Conservation (phyloP, 1,284 basidiomycete genomes). For the Caloboletus firmus region DNA sequence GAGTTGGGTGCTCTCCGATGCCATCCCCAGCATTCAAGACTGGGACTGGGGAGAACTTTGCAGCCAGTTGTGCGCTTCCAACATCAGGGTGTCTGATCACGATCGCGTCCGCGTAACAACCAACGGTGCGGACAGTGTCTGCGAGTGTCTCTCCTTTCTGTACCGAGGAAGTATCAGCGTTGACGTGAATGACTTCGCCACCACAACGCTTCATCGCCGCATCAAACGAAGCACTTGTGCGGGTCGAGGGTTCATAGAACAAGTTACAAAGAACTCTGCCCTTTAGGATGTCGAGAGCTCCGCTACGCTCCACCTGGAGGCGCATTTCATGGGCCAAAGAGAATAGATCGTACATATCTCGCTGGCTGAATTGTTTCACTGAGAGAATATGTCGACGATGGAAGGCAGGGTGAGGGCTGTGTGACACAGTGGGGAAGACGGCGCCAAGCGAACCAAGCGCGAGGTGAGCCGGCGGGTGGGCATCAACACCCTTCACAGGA, state of each 20-base stretch:
- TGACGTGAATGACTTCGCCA: conserved; percentile 89
- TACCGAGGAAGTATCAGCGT: conserved; percentile 83
- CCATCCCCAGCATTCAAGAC: conserved; percentile 98
- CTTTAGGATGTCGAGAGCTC: conserved; percentile 85
- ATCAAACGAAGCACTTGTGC: conserved; percentile 97
- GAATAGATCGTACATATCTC: conserved; percentile 94
- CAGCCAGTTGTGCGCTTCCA: conserved; percentile 87
- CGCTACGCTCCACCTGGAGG: conserved; percentile 90
- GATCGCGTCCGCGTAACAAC: conserved; percentile 94
- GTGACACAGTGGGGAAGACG: conserved; percentile 41
- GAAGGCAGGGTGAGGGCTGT: conserved; percentile 68
- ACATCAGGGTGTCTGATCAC: conserved; percentile 94
- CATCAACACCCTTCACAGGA: conserved; percentile 25
- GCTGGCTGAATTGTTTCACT: conserved; percentile 90
- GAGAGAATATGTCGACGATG: conserved; percentile 89
- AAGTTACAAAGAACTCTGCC: conserved; percentile 93
- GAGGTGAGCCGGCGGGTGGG: conserved; percentile 18
- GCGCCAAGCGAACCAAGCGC: conserved; percentile 24
- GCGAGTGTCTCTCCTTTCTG: conserved; percentile 92
- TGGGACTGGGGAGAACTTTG: conserved; percentile 94
- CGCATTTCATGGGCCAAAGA: conserved; percentile 97
- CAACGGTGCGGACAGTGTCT: conserved; percentile 94
- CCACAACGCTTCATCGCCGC: conserved; percentile 99
- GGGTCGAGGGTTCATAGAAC: conserved; percentile 98
- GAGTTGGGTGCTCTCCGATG: conserved; percentile 96